phyloP scores from a whole-genome alignment of 2,329 filamentous ascomycete species.

The Pseudocercospora crystallina region DNA sequence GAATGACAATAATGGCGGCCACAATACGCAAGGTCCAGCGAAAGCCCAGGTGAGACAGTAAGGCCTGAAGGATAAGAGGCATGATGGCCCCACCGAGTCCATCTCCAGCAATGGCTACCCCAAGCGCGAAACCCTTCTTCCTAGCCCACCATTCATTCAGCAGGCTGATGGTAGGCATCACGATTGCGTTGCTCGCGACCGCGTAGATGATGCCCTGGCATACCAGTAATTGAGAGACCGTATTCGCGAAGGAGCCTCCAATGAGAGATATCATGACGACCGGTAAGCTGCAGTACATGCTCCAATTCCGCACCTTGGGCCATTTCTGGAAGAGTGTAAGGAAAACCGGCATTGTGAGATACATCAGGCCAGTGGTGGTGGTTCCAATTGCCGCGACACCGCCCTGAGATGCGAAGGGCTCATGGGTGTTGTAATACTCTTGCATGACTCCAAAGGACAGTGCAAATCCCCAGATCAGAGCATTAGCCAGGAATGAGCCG shows the following conservation, averaged over 20 bases:
- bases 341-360: conserved; percentile 45
- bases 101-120: conserved; percentile 45
- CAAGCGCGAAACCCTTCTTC: conserved; percentile 52
- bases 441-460: conserved; percentile 34
- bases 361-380: conserved; percentile 42
- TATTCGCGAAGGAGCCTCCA: conserved; percentile 38
- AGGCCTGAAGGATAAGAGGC: conserved; percentile 46
- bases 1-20: conserved; percentile 16
- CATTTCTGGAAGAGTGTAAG: conserved; percentile 40
- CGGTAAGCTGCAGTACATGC: conserved; percentile 38
- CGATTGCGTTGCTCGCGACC: conserved; percentile 23
- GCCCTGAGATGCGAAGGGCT: conserved; percentile 20
- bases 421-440: conserved; percentile 29
- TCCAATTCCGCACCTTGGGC: conserved; percentile 26
- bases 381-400: conserved; percentile 49
- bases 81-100: conserved; percentile 49
- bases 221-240: conserved; percentile 38
- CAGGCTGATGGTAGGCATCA: conserved; percentile 19
- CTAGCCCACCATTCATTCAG: conserved; percentile 24
- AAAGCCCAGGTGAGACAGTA: conserved; percentile 44
- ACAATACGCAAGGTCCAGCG: conserved; percentile 23
- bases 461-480: conserved; percentile 33
- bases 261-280: conserved; percentile 38
- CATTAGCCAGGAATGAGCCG: conserved; percentile 39
- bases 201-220: conserved; percentile 44